Evolutionary conservation across 1,284 basidiomycete species (phyloP), one percentile per base, ranked within the genome.

Genomic region (Cryptococcus depauperatus): DNA sequence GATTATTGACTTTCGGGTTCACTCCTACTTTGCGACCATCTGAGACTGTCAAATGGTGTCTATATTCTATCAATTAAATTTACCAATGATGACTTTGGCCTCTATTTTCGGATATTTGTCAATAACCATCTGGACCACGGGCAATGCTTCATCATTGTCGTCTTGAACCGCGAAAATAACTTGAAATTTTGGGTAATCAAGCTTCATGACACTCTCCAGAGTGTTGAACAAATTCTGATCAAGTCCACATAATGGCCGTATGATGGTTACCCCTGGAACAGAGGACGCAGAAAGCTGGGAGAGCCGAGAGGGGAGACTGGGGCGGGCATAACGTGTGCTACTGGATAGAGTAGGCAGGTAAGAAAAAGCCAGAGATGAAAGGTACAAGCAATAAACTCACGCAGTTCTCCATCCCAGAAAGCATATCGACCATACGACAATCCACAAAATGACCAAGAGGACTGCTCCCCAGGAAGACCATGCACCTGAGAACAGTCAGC

Each of bases 1-100:
- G 81, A 65, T 98, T 98, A 75, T 96, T 97, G 61, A 99, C 84
- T 75, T 98, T 98, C 1, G 95, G 95, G 62, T 99, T 98, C 32
- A 91, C 83, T 2, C 93, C 92, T 16, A 93, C 70, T 26, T 71
- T 58, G 21, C 16, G 16, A 14, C 19, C 9, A 21, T 37, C 35
- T 37, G n/a, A 13, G 34, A n/a, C n/a, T n/a, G n/a, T n/a, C n/a
- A 37, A 21, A 22, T 3, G 16, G 18, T 37, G 14, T 22, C 8
- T 13, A 37, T 4, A 21, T 22, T 9, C 35, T 33, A 37, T 37
- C 29, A 5, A 30, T 18, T 7, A 10, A 16, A 68, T 82, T 56
- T 62, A 88, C 91, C 84, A 48, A 89, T 78, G 45, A 90, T 74
- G 16, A 92, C 71, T 46, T 76, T 77, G 3, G 83, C 80, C 46